A percentile compares a stretch with the other conserved stretches of the same genome.
Evolutionary conservation across 805 yeast species (phyloP).

Genomic region (Wickerhamiella vanderwaltii): DNA sequence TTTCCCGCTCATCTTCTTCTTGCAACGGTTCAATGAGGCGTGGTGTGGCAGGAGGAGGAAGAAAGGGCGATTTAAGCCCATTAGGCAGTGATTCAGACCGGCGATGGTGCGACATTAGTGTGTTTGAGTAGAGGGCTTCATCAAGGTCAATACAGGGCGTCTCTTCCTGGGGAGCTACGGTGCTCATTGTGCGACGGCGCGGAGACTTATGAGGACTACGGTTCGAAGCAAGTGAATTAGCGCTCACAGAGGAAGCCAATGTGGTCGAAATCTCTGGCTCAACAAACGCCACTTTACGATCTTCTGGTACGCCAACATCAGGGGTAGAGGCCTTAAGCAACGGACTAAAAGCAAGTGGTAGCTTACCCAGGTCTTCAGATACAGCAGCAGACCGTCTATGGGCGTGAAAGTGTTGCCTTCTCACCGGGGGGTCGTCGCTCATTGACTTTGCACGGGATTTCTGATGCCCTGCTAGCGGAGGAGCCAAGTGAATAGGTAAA

Average conservation of each 20-base stretch:
- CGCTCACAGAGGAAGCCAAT: constrained; percentile 1
- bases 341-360: background rate
- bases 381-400: constrained; percentile 25
- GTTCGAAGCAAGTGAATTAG: constrained; percentile 1
- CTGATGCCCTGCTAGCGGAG: background rate
- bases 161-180: constrained; percentile 2
- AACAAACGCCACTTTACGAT: constrained; percentile 11
- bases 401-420: constrained; percentile 15
- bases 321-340: background rate
- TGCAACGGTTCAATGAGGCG: constrained; percentile 19
- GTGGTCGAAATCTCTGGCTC: constrained; percentile 6
- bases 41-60: constrained; percentile 14
- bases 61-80: constrained; percentile 20
- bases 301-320: background rate
- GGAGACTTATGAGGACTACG: constrained; percentile 9
- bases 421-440: constrained; percentile 9
- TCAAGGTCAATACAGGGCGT: constrained; percentile 21
- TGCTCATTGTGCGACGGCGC: constrained; percentile 9
- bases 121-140: constrained; percentile 17
- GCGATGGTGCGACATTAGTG: constrained; percentile 19
- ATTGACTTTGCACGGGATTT: constrained; percentile 10
- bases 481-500: constrained; percentile 4
- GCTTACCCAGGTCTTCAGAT: constrained; percentile 21
- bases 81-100: constrained; percentile 15
- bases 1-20: constrained; percentile 21